Evolutionary conservation across 495 filamentous ascomycete species (phyloP).

Genomic region (Lepraria neglecta): DNA sequence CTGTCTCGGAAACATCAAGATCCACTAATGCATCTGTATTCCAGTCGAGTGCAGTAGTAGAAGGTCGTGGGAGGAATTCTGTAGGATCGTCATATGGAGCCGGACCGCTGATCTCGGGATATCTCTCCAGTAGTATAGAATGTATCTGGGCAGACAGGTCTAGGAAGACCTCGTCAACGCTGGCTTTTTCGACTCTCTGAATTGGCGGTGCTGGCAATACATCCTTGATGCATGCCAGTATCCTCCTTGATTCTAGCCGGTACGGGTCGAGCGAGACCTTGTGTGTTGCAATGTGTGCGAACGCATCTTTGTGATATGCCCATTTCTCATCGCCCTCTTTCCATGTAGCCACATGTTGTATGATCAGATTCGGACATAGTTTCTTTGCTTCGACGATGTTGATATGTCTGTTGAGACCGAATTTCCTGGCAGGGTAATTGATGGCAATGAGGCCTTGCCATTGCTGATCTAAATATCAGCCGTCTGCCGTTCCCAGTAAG

Average conservation of each 20-base stretch:
- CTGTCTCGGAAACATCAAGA: slow-evolving; percentile 61
- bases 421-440: slow-evolving; percentile 84
- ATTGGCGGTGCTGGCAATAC: slow-evolving; percentile 51
- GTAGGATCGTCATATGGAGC: slow-evolving; percentile 64
- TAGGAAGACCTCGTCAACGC: slow-evolving; percentile 86
- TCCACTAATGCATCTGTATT: slow-evolving; percentile 70
- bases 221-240: slow-evolving; percentile 75
- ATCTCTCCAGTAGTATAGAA: slow-evolving; percentile 65
- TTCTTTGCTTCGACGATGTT: slow-evolving; percentile 78
- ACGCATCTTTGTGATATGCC: slow-evolving; percentile 81
- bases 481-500: not conserved
- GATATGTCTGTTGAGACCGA: slow-evolving; percentile 68
- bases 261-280: slow-evolving; percentile 95
- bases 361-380: slow-evolving; percentile 72
- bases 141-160: slow-evolving; percentile 82
- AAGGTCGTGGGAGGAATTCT: slow-evolving; percentile 65
- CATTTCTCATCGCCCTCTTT: slow-evolving; percentile 83
- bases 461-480: slow-evolving; percentile 26
- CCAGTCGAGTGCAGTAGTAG: slow-evolving; percentile 75
- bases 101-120: slow-evolving; percentile 61
- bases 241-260: slow-evolving; percentile 73
- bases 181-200: slow-evolving; percentile 82
- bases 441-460: slow-evolving; percentile 84
- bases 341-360: slow-evolving; percentile 95
- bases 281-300: slow-evolving; percentile 67